phyloP scores from a whole-genome alignment of 2,329 filamentous ascomycete species.

The Aspergillus clavatus region DNA sequence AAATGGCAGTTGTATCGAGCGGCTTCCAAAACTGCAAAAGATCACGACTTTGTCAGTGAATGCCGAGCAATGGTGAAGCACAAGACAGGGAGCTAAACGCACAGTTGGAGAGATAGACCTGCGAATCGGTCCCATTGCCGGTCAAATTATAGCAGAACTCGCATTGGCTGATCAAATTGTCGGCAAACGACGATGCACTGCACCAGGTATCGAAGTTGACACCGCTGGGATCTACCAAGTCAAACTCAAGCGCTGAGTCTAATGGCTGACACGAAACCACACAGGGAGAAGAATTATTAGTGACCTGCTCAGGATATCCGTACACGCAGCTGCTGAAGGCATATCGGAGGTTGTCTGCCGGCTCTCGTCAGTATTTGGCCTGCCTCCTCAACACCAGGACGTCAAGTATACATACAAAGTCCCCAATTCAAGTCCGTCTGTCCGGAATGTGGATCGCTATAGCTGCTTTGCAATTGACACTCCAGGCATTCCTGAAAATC shows the following conservation, averaged over 20 bases:
- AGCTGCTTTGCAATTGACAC: conserved; percentile 40
- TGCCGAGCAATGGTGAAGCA: background rate
- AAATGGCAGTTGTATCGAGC: conserved; percentile 44
- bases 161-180: conserved; percentile 40
- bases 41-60: background rate
- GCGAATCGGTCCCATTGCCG: conserved; percentile 34
- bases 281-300: conserved; percentile 41
- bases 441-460: conserved; percentile 27
- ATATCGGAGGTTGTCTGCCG: conserved; percentile 43
- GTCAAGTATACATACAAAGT: conserved; percentile 36
- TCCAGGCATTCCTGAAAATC: conserved; percentile 39
- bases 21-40: conserved; percentile 39
- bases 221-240: conserved; percentile 25
- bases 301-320: conserved; percentile 33
- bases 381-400: background rate
- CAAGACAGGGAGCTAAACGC: conserved; percentile 14
- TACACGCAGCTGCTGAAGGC: conserved; percentile 43
- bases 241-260: conserved; percentile 27
- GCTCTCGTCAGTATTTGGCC: conserved; percentile 1
- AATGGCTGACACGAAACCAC: conserved; percentile 40
- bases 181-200: conserved; percentile 33
- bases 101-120: conserved; percentile 44
- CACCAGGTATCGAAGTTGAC: conserved; percentile 37
- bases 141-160: conserved; percentile 43
- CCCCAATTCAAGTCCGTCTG: conserved; percentile 45